Conservation (phyloP, 2,329 filamentous ascomycete species). For the Penicillium aurantiogriseum region DNA sequence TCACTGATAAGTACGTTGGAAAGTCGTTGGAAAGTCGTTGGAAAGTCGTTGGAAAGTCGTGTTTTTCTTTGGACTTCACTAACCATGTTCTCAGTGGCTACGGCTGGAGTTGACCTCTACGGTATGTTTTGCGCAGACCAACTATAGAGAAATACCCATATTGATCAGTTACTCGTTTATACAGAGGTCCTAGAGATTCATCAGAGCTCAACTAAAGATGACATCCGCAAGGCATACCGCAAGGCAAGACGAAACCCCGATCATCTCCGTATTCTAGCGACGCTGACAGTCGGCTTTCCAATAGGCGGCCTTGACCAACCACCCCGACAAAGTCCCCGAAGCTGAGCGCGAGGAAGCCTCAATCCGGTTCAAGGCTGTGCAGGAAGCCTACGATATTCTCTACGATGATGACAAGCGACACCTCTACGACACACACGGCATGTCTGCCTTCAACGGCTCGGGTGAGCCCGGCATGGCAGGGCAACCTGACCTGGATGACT, state of each 20-base stretch:
- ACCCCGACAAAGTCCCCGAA: slow-evolving; percentile 93
- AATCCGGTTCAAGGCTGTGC: slow-evolving; percentile 86
- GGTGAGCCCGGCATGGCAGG: slow-evolving; percentile 65
- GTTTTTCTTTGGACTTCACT: slow-evolving; percentile 15
- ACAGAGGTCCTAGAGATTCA: slow-evolving; percentile 77
- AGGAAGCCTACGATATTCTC: slow-evolving; percentile 96
- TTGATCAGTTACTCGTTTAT: slow-evolving; percentile 10
- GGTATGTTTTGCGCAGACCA: slow-evolving; percentile 44
- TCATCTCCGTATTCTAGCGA: background rate
- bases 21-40: background rate
- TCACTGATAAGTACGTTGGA: slow-evolving; percentile 1
- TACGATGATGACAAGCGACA: slow-evolving; percentile 91
- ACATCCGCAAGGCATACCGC: slow-evolving; percentile 94
- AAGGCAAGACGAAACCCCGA: slow-evolving; percentile 61
- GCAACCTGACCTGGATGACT: slow-evolving; percentile 75
- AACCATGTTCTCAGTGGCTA: slow-evolving; percentile 33
- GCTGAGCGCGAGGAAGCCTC: slow-evolving; percentile 82
- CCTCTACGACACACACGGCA: slow-evolving; percentile 90
- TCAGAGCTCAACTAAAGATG: slow-evolving; percentile 68
- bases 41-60: background rate
- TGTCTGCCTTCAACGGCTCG: slow-evolving; percentile 87
- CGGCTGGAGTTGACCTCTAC: slow-evolving; percentile 58
- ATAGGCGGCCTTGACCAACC: slow-evolving; percentile 80
- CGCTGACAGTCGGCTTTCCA: slow-evolving; percentile 9
- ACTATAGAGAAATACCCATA: background rate